A percentile compares a stretch with the other conserved stretches of the same genome.
Evolutionary conservation across 805 yeast species (phyloP).

Genomic region (Lipomyces oligophaga): DNA sequence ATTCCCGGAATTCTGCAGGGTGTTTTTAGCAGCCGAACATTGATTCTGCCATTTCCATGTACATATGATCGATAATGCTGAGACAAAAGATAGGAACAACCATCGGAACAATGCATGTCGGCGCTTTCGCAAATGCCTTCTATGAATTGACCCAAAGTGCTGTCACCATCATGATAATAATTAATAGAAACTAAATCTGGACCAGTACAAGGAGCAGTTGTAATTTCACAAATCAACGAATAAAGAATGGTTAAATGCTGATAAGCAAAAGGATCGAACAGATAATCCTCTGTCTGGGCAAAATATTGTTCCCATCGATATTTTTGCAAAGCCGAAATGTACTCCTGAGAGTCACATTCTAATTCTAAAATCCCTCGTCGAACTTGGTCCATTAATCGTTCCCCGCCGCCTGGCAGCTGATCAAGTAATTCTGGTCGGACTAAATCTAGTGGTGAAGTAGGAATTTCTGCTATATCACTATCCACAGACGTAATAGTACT

Average conservation of each 20-base stretch:
- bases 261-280: constrained; percentile 68
- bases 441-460: constrained; percentile 5
- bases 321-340: constrained; percentile 35
- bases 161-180: constrained; percentile 86
- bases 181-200: constrained; percentile 83
- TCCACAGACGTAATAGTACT: no score
- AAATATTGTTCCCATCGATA: constrained; percentile 69
- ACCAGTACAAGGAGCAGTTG: constrained; percentile 89
- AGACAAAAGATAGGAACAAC: constrained; percentile 64
- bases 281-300: constrained; percentile 46
- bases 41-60: constrained; percentile 81
- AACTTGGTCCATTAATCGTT: constrained; percentile 9
- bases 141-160: constrained; percentile 81
- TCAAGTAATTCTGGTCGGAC: constrained; percentile 13
- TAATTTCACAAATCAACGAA: constrained; percentile 75
- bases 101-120: constrained; percentile 65
- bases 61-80: constrained; percentile 85
- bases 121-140: constrained; percentile 75
- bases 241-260: constrained; percentile 75
- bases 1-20: constrained; percentile 56
- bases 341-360: constrained; percentile 33
- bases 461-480: no score
- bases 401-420: constrained; percentile 18
- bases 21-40: constrained; percentile 63
- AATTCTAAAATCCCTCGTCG: constrained; percentile 18